A percentile compares a stretch with the other conserved stretches of the same genome.
Evolutionary conservation across 139 green algal genomes (phyloP).

Genomic region (Bryopsis sp.): DNA sequence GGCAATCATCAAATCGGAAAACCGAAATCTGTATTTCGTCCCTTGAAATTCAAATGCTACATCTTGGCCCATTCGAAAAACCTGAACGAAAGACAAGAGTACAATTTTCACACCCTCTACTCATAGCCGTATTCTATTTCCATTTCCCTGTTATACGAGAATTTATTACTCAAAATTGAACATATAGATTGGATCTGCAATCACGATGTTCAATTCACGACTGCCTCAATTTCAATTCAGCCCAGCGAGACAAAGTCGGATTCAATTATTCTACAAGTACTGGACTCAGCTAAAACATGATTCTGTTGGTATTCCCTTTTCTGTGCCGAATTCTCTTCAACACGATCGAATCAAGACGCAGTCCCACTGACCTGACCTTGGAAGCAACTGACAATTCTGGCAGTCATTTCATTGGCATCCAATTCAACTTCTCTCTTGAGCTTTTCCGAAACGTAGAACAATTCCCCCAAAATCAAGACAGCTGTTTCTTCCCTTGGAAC

Average conservation of each 20-base stretch:
- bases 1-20: constrained; percentile 43
- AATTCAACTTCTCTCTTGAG: constrained; percentile 41
- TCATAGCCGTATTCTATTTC: too few species aligned
- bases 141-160: too few species aligned
- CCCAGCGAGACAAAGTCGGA: too few species aligned
- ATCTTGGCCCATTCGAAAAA: constrained; percentile 67
- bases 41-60: constrained; percentile 83
- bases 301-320: neutral
- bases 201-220: too few species aligned
- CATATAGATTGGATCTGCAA: too few species aligned
- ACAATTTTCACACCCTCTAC: too few species aligned
- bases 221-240: too few species aligned
- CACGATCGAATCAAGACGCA: neutral
- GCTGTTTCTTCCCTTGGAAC: constrained; percentile 21
- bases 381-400: constrained; percentile 47
- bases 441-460: constrained; percentile 53
- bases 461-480: constrained; percentile 57
- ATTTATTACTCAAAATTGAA: too few species aligned
- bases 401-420: constrained; percentile 48
- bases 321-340: neutral
- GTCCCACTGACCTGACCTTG: constrained; percentile 37
- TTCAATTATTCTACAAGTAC: too few species aligned
- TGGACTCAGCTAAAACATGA: neutral
- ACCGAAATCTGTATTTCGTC: constrained; percentile 62
- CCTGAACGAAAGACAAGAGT: constrained; percentile 27